A percentile compares a stretch with the other conserved stretches of the same genome.
phyloP scores from a whole-genome alignment of 352 stramenopile genomes.

The Globisporangium mamillatum region DNA sequence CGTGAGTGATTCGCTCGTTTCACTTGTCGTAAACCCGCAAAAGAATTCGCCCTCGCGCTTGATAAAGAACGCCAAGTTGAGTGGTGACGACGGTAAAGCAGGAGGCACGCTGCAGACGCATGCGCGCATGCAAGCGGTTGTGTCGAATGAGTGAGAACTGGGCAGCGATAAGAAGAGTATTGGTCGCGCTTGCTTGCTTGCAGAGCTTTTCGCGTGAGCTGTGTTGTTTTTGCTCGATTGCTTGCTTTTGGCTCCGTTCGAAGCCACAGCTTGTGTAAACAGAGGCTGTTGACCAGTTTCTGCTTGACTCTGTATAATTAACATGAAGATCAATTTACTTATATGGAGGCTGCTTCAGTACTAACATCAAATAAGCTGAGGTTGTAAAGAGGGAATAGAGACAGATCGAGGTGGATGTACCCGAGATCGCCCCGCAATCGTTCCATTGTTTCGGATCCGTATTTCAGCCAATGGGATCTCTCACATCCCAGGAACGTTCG shows the following conservation, averaged over 20 bases:
- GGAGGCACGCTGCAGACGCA: neutral
- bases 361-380: too few relatives aligned
- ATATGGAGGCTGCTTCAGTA: too few relatives aligned
- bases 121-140: neutral
- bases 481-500: neutral
- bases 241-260: neutral
- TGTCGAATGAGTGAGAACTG: neutral
- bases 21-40: slow-evolving; percentile 1
- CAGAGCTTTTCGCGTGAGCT: neutral
- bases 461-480: neutral
- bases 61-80: neutral
- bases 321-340: neutral
- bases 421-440: neutral
- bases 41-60: slow-evolving; percentile 2
- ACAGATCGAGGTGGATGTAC: neutral
- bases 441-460: neutral
- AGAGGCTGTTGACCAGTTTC: neutral
- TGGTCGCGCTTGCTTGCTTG: neutral
- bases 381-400: neutral
- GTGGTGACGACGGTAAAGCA: neutral
- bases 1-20: neutral
- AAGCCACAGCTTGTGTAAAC: neutral
- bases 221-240: neutral
- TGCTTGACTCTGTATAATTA: neutral
- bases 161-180: neutral